phyloP scores from a whole-genome alignment of 2,329 filamentous ascomycete genomes.

The Exophiala sideris region DNA sequence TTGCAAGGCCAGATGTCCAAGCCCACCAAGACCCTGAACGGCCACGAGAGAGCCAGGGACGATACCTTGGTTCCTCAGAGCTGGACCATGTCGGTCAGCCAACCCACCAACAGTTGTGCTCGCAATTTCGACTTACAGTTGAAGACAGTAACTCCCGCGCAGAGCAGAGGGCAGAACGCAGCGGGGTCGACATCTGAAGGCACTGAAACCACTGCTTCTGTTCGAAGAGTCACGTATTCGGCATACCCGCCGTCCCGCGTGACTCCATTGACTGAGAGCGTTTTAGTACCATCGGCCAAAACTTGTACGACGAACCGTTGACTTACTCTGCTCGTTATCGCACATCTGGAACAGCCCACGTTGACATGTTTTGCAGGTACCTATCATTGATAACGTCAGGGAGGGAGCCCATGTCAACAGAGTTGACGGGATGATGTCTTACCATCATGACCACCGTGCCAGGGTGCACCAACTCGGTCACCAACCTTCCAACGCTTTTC shows the following conservation, averaged over 20 bases:
- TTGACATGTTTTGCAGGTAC: slow-evolving; percentile 61
- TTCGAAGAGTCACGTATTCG: slow-evolving; percentile 38
- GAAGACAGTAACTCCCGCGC: slow-evolving; percentile 53
- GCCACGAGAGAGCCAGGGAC: slow-evolving; percentile 47
- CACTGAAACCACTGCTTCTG: slow-evolving; percentile 44
- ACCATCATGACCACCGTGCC: slow-evolving; percentile 59
- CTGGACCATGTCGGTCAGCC: slow-evolving; percentile 19
- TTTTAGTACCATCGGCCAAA: background rate
- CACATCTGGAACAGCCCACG: slow-evolving; percentile 67
- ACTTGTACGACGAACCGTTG: too few relatives aligned
- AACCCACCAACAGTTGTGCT: background rate
- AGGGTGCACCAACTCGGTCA: slow-evolving; percentile 59
- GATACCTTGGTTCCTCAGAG: slow-evolving; percentile 48
- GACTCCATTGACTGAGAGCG: slow-evolving; percentile 58
- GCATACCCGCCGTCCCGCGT: slow-evolving; percentile 62
- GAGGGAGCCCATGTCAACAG: background rate
- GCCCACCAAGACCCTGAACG: slow-evolving; percentile 52
- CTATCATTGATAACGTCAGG: slow-evolving; percentile 33
- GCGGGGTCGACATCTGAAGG: slow-evolving; percentile 47
- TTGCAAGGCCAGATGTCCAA: slow-evolving; percentile 54
- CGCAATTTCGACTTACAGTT: slow-evolving; percentile 32
- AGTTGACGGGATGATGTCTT: background rate
- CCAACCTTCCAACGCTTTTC: slow-evolving; percentile 61
- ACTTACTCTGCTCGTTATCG: slow-evolving; percentile 45
- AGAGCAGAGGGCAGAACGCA: slow-evolving; percentile 47